phyloP scores from a whole-genome alignment of 169 alveolate genomes.

The Cryptosporidium ryanae region DNA sequence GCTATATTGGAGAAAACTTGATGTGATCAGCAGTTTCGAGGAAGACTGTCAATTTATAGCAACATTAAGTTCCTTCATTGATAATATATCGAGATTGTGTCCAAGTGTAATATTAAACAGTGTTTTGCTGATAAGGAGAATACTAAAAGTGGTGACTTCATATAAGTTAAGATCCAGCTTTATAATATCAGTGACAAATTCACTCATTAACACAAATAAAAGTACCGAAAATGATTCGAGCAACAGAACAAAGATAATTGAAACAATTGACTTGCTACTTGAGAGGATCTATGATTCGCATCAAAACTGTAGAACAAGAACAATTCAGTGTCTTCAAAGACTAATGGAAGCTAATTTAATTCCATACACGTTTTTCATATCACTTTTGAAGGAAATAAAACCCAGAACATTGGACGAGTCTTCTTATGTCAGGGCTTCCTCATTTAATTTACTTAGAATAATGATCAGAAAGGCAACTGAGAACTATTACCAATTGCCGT shows the following conservation, averaged over 20 bases:
- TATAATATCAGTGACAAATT: constrained; percentile 21
- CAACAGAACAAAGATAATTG: constrained; percentile 37
- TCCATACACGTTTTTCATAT: constrained; percentile 33
- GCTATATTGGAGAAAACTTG: constrained; percentile 11
- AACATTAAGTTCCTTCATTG: no score
- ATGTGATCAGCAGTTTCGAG: constrained; percentile 3
- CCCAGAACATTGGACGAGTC: constrained; percentile 58
- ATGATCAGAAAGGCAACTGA: constrained; percentile 53
- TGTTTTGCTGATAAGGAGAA: constrained; percentile 23
- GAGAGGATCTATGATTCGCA: constrained; percentile 59
- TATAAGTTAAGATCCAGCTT: constrained; percentile 48
- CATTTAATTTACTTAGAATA: constrained; percentile 48
- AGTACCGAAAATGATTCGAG: neutral
- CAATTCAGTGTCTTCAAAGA: constrained; percentile 35
- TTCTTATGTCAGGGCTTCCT: constrained; percentile 47
- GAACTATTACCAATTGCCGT: constrained; percentile 53
- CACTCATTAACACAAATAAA: constrained; percentile 11
- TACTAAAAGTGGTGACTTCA: constrained; percentile 17
- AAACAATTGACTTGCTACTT: constrained; percentile 25
- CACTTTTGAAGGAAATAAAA: constrained; percentile 22
- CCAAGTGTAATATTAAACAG: constrained; percentile 14
- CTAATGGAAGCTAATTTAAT: constrained; percentile 23
- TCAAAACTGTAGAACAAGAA: constrained; percentile 47
- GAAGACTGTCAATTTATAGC: no score
- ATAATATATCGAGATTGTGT: neutral